A percentile compares a stretch with the other conserved stretches of the same genome.
These are phyloP conservation scores for Rutstroemia sp. DNA, from an alignment of 2,329 filamentous ascomycete species.

Conservation along the genomic window DNA sequence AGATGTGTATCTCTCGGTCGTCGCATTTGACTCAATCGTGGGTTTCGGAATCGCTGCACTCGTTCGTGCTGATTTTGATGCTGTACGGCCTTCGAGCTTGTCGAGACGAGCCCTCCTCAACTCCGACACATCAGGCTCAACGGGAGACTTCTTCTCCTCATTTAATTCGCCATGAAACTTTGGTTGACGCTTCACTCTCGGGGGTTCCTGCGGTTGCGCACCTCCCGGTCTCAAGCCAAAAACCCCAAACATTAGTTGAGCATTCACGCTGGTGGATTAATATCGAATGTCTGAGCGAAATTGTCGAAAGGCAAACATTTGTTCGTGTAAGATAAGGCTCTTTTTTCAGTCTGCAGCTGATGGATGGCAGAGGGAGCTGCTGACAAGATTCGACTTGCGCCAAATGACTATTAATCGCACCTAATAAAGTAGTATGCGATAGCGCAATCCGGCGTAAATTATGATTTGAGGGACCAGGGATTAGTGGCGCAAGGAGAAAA, in stretches of 20 bases:
- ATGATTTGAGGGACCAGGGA: too few species aligned
- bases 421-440: too few species aligned
- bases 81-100: conserved; percentile 20
- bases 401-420: too few species aligned
- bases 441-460: too few species aligned
- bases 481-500: too few species aligned
- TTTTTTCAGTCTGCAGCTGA: conserved; percentile 6
- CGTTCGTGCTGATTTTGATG: conserved; percentile 9
- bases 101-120: conserved; percentile 23
- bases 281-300: too few species aligned
- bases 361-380: background rate
- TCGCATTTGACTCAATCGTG: conserved; percentile 22
- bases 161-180: conserved; percentile 21
- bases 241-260: background rate
- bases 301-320: conserved; percentile 10
- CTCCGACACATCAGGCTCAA: conserved; percentile 18
- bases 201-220: conserved; percentile 1
- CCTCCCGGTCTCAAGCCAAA: background rate
- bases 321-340: conserved; percentile 17
- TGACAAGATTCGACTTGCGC: conserved; percentile 1
- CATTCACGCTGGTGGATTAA: background rate
- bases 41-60: conserved; percentile 17
- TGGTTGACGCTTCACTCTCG: conserved; percentile 16
- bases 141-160: conserved; percentile 13
- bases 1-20: conserved; percentile 15